Percentiles rank a stretch among this genome's conserved stretches.
phyloP scores from a whole-genome alignment of 352 stramenopile species.

The Stephanocyclus meneghinianus region DNA sequence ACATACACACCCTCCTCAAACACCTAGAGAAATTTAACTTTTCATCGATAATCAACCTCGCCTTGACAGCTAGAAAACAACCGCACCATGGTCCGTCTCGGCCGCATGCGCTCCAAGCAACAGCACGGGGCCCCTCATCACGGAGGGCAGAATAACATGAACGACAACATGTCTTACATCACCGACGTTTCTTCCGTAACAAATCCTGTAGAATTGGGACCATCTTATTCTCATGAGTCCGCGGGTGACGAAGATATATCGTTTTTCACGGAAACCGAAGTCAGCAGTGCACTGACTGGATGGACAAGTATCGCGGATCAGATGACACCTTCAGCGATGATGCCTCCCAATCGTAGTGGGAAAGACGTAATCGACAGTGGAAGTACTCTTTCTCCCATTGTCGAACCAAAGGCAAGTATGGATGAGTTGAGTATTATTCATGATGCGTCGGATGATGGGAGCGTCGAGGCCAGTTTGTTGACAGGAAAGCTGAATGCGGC shows the following conservation, averaged over 20 bases:
- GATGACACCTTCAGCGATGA: not conserved
- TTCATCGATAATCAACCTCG: not conserved
- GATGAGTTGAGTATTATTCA: constrained; percentile 18
- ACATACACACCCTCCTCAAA: too few species aligned
- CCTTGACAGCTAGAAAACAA: not conserved
- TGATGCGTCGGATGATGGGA: constrained; percentile 16
- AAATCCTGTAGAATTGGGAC: constrained; percentile 33
- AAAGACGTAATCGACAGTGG: not conserved
- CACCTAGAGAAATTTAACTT: not conserved
- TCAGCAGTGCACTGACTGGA: constrained; percentile 29
- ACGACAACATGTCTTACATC: constrained; percentile 37
- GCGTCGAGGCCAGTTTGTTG: constrained; percentile 12
- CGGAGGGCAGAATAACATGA: not conserved
- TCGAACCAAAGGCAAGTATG: constrained; percentile 14
- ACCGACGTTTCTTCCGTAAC: constrained; percentile 50
- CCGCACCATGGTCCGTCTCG: constrained; percentile 20
- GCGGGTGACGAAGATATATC: constrained; percentile 29
- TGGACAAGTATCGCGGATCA: constrained; percentile 12
- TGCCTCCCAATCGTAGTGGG: not conserved
- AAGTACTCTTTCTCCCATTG: not conserved
- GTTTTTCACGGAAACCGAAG: constrained; percentile 26
- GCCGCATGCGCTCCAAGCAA: constrained; percentile 16
- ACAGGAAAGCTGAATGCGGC: not conserved
- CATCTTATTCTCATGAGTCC: constrained; percentile 14
- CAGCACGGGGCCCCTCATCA: not conserved